Percentiles rank a stretch among this genome's conserved stretches.
Evolutionary conservation across 2,329 filamentous ascomycete species (phyloP).

Genomic region (Fusarium dlaminii): DNA sequence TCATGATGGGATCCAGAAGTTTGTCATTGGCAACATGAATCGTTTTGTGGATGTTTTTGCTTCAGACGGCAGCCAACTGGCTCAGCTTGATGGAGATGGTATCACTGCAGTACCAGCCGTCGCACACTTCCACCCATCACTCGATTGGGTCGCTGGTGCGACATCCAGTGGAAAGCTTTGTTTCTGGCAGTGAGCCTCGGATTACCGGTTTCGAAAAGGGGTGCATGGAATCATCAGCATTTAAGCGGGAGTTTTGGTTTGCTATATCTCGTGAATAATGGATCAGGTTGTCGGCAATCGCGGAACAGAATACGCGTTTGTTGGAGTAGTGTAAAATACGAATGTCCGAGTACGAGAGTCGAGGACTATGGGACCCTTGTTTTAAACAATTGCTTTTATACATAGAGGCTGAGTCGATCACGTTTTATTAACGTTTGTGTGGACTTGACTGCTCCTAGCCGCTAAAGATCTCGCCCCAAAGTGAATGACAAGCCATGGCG

Average conservation of each 20-base stretch:
- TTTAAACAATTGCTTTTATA: not conserved
- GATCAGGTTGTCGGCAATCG: not conserved
- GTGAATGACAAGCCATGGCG: not conserved
- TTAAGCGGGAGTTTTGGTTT: constrained; percentile 35
- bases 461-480: not conserved
- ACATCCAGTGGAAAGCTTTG: constrained; percentile 93
- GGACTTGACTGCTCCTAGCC: not conserved
- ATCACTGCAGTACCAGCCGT: constrained; percentile 96
- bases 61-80: constrained; percentile 83
- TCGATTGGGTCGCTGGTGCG: constrained; percentile 92
- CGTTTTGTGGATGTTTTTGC: constrained; percentile 94
- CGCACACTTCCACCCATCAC: constrained; percentile 85
- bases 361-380: not conserved
- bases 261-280: constrained; percentile 2
- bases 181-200: constrained; percentile 77
- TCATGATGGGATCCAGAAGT: constrained; percentile 81
- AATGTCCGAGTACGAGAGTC: constrained; percentile 12
- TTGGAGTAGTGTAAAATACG: not conserved
- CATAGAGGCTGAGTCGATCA: constrained; percentile 28
- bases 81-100: constrained; percentile 85
- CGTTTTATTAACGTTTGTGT: constrained; percentile 5
- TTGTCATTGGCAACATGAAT: constrained; percentile 97
- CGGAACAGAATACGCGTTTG: constrained; percentile 2
- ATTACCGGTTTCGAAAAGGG: not conserved
- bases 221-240: constrained; percentile 2